Evolutionary conservation across 306 rosid species (phyloP).

Genomic region (Hylodesmum podocarpum): DNA sequence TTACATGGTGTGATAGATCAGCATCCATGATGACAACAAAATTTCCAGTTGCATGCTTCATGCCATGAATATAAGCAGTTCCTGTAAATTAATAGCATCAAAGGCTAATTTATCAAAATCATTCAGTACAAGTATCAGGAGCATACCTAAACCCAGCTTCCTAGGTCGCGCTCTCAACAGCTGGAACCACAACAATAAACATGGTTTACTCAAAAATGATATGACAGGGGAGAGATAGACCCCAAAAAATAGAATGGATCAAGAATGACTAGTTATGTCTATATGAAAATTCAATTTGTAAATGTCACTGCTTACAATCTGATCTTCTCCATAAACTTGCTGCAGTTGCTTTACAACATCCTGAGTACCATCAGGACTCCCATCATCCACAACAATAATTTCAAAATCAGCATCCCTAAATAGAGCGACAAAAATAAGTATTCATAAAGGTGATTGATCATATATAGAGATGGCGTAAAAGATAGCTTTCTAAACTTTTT

Average conservation of each 20-base stretch:
- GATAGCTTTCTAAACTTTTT: not conserved
- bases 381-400: constrained; percentile 88
- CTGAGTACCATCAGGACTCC: constrained; percentile 99
- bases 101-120: constrained; percentile 5
- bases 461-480: not conserved
- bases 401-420: constrained; percentile 83
- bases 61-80: constrained; percentile 90
- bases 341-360: constrained; percentile 82
- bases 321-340: constrained; percentile 81
- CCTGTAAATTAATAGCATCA: constrained; percentile 60
- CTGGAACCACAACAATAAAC: constrained; percentile 41
- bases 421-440: constrained; percentile 11
- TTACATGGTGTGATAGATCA: constrained; percentile 91
- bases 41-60: constrained; percentile 94
- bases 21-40: constrained; percentile 97
- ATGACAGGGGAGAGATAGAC: not conserved
- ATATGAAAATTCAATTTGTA: constrained; percentile 4
- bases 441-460: constrained; percentile 5
- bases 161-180: constrained; percentile 82
- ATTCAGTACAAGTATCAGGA: not conserved
- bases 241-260: constrained; percentile 8
- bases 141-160: constrained; percentile 90
- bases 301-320: constrained; percentile 57
- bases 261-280: not conserved
- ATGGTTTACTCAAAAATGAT: constrained; percentile 21